Conservation (phyloP, 208 protist species). For the Acanthamoeba polyphaga region DNA sequence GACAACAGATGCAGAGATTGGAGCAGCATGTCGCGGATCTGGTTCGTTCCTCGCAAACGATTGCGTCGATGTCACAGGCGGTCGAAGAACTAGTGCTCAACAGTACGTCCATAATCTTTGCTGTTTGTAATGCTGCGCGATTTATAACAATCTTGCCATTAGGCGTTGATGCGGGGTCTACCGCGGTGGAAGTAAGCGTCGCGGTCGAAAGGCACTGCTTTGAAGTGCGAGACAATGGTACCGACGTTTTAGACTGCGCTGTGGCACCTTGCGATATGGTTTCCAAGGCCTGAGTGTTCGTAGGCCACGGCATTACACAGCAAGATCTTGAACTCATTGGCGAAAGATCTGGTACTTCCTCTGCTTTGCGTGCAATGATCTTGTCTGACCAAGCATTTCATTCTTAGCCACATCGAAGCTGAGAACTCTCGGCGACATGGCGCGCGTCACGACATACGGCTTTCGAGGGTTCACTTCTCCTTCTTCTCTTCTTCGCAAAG, state of each 20-base stretch:
- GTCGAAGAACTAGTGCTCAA: conserved; percentile 64
- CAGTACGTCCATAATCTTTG: conserved; percentile 25
- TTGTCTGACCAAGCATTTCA: not conserved
- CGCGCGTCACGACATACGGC: not conserved
- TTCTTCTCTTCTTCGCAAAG: not conserved
- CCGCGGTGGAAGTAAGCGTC: conserved; percentile 16
- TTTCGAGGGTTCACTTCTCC: conserved; percentile 41
- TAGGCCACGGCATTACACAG: conserved; percentile 1
- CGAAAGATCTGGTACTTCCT: not conserved
- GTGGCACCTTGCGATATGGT: not conserved
- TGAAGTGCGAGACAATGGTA: conserved; percentile 65
- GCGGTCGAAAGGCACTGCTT: not conserved
- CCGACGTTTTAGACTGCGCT: not conserved
- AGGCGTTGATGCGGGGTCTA: conserved; percentile 35
- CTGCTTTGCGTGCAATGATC: not conserved
- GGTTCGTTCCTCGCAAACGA: conserved; percentile 45
- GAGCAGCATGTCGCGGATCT: not conserved
- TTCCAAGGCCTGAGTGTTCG: not conserved
- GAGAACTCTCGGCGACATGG: not conserved
- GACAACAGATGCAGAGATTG: not conserved
- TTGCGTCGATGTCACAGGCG: conserved; percentile 10
- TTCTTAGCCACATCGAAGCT: conserved; percentile 41
- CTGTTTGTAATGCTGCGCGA: too few species aligned
- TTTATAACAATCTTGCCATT: not conserved
- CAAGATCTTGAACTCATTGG: conserved; percentile 27